Base-by-base conservation (phyloP, 345 rosid species). In the Reutealis trisperma region DNA sequence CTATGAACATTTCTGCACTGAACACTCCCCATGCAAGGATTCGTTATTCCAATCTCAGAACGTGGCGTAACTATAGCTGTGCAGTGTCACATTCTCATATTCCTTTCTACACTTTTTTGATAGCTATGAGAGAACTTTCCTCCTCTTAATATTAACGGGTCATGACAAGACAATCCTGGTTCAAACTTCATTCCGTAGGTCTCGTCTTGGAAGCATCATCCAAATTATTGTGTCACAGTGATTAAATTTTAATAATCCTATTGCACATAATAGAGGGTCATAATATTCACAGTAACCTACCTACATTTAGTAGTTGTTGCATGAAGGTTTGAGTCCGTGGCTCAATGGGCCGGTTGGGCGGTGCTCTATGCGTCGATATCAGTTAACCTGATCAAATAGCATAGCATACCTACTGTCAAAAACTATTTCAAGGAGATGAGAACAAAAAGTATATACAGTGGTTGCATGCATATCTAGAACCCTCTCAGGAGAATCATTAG, bases 331-430 rank as follows among this genome's bases (percentile, higher is more conserved):
- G 68, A 84, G 80, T 81, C 87, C 90, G 92, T 80, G 90, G 94
- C 96, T 90, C 96, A 90, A 87, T 88, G 80, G 72, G 66, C 55
- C 55, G 70, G 72, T 74, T 83, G 88, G 83, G 34, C 85, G 85
- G 67, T 80, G 89, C 88, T 83, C 87, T 74, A 84, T 84, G 91
- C 75, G 68, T 77, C 66, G 67, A 79, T 63, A 75, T 59, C 73
- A 75, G 84, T 81, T 83, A 63, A 73, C 75, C 70, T 71, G 77
- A 61, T 71, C 25, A 70, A 11, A 71, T 73, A 75, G 78, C 78
- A 76, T 37, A 72, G 22, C 12, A 41, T 72, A 71, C 71, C 76
- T 73, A 77, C 64, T 55, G 27, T 41, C 27, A 5, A 13, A 57
- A 24, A 52, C 16, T n/a, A 63, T 63, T 62, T 37, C 79, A 75